Evolutionary conservation across 148 eudicot species (phyloP).

Genomic region (Oxyria digyna): DNA sequence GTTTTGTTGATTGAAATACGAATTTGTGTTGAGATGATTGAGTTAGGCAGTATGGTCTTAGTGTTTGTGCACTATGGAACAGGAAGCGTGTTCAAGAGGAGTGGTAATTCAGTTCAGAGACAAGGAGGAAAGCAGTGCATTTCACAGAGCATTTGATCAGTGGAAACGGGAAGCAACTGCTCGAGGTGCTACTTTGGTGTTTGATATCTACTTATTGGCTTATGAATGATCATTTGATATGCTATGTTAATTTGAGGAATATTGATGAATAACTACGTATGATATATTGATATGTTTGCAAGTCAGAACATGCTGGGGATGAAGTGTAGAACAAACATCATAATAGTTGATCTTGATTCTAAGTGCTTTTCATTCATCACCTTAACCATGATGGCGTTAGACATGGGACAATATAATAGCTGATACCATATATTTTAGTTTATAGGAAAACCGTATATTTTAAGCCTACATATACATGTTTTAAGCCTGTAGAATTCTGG

Average conservation of each 20-base stretch:
- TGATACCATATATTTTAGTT: neutral
- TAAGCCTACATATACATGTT: neutral
- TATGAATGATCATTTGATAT: neutral
- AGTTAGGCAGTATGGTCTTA: neutral
- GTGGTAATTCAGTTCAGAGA: constrained; percentile 50
- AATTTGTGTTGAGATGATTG: neutral
- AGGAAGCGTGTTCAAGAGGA: constrained; percentile 65
- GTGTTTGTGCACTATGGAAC: constrained; percentile 12
- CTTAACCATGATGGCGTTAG: neutral
- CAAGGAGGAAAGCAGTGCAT: constrained; percentile 63
- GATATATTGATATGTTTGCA: no score
- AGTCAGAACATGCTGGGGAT: no score
- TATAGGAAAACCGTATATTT: neutral
- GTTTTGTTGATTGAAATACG: neutral
- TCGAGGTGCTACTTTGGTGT: constrained; percentile 48
- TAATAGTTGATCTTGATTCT: no score
- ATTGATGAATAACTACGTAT: neutral
- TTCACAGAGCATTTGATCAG: constrained; percentile 71
- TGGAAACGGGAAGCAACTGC: constrained; percentile 50
- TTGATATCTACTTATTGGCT: neutral
- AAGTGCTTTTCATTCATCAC: no score
- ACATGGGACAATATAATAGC: neutral
- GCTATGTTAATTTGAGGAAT: neutral
- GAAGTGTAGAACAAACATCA: no score
- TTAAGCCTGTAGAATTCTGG: neutral